Percentiles rank a stretch among this genome's conserved stretches.
Evolutionary conservation across 352 stramenopile species (phyloP).

Genomic region (Phytophthora fragariaefolia): DNA sequence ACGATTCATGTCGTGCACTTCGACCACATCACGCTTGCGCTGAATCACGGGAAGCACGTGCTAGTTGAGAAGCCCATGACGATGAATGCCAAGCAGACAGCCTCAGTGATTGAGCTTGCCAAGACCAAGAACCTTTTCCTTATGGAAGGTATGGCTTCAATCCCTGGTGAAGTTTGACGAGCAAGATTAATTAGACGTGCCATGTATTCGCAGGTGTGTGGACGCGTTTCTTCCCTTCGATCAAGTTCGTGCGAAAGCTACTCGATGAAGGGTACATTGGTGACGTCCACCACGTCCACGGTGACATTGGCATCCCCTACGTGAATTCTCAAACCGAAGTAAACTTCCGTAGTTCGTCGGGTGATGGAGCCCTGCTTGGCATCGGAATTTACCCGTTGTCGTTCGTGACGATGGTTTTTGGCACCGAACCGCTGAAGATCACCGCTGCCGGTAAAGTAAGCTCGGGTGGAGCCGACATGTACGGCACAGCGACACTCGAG

Average conservation of each 20-base stretch:
- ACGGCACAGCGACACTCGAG: slow-evolving; percentile 58
- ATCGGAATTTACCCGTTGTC: slow-evolving; percentile 85
- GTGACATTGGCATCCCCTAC: slow-evolving; percentile 42
- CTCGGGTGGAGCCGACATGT: slow-evolving; percentile 56
- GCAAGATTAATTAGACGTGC: neutral
- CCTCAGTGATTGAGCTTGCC: slow-evolving; percentile 64
- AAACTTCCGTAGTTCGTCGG: slow-evolving; percentile 66
- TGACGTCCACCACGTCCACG: slow-evolving; percentile 68
- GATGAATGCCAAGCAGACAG: slow-evolving; percentile 80
- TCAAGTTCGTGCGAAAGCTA: slow-evolving; percentile 65
- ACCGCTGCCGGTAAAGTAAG: slow-evolving; percentile 50
- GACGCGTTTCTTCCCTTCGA: slow-evolving; percentile 84
- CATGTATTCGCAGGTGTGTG: slow-evolving; percentile 72
- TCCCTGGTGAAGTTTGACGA: neutral
- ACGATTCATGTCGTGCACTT: slow-evolving; percentile 88
- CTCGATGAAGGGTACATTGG: slow-evolving; percentile 58
- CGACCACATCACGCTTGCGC: slow-evolving; percentile 69
- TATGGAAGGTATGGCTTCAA: slow-evolving; percentile 76
- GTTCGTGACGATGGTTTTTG: slow-evolving; percentile 74
- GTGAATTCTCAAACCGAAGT: slow-evolving; percentile 41
- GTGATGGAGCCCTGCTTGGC: slow-evolving; percentile 73
- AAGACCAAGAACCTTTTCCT: slow-evolving; percentile 74
- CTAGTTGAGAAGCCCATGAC: slow-evolving; percentile 93
- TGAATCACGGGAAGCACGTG: slow-evolving; percentile 89
- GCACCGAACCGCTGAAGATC: slow-evolving; percentile 49